Evolutionary conservation across 345 rosid genomes (phyloP).

Genomic region (Fremontodendron californicum): DNA sequence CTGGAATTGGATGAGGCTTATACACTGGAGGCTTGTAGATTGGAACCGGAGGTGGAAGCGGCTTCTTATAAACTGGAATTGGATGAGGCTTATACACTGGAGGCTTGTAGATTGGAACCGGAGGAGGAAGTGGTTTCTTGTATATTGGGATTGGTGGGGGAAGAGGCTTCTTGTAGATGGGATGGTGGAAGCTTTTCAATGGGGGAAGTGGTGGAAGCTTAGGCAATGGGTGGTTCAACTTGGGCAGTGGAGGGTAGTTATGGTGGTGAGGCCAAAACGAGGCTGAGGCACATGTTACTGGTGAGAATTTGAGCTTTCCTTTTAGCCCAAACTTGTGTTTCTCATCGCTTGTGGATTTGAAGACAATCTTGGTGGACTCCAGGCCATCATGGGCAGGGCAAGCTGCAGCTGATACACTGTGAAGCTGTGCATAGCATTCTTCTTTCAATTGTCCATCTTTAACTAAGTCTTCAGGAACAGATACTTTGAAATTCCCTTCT

Average conservation of each 20-base stretch:
- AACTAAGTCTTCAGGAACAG: conserved; percentile 45
- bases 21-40: not conserved
- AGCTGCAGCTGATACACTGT: conserved; percentile 47
- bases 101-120: conserved; percentile 10
- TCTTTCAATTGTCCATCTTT: conserved; percentile 54
- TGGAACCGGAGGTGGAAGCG: conserved; percentile 19
- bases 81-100: conserved; percentile 7
- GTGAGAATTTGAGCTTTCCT: conserved; percentile 59
- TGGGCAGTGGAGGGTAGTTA: conserved; percentile 32
- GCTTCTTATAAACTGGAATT: conserved; percentile 10
- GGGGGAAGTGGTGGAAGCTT: conserved; percentile 28
- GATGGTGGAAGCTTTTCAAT: conserved; percentile 21
- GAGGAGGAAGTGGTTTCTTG: conserved; percentile 17
- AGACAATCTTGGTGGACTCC: conserved; percentile 50
- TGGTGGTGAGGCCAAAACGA: conserved; percentile 44
- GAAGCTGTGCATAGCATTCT: conserved; percentile 85
- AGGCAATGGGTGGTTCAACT: conserved; percentile 21
- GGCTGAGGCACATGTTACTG: conserved; percentile 52
- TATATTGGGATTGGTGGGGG: conserved; percentile 13
- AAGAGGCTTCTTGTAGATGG: conserved; percentile 13
- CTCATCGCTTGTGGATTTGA: conserved; percentile 32
- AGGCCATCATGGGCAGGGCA: conserved; percentile 59
- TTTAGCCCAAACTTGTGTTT: conserved; percentile 50
- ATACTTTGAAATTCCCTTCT: conserved; percentile 62
- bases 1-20: not conserved